Evolutionary conservation across 1,284 basidiomycete species (phyloP), one percentile per base, ranked within the genome.

Genomic region (Ustilago sp.): DNA sequence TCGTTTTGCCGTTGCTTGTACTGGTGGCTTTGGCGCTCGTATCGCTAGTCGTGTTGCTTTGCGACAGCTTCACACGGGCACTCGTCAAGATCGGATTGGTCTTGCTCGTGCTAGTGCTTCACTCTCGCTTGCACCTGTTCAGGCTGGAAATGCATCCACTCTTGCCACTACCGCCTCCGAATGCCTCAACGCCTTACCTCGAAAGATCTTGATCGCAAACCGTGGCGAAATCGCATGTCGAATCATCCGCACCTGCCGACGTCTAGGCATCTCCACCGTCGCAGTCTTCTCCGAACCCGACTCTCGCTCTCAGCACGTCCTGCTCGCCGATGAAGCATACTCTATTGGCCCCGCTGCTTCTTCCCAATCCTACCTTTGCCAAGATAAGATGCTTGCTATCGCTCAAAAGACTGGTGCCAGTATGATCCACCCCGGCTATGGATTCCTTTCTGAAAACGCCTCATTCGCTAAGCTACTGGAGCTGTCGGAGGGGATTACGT

Each of bases 221-320:
- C 94, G 94, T 83, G 95, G 95, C 48, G 95, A 98, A 87, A 97
- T 97, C 72, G 95, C 95, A 3, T 94, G 94, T 85, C 91, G 95
- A 45, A 93, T 97, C 60, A 95, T 95, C 74, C 91, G 92, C 48
- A 95, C 95, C 0, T 93, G 93, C n/a, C 91, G 89, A 86, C 92
- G 93, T 82, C 88, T 97, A 0, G 94, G 94, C 1, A 91, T 97
- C 82, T 91, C 90, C 88, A 94, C 93, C 0, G 93, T 97, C 17
- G 94, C 94, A 1, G 93, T 97, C 35, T 97, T 93, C 85, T 94
- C 93, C 63, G 92, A 94, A 55, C 93, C 91, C 8, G 95, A 98
- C 80, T 89, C 89, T 32, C 88, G 91, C 76, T 90, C 93, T 0
- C 86, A 94, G 62, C 94, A 96, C 86, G 94, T 82, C 19, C 51